phyloP scores from a whole-genome alignment of 2,329 filamentous ascomycete species.

The Aspergillus calidoustus region DNA sequence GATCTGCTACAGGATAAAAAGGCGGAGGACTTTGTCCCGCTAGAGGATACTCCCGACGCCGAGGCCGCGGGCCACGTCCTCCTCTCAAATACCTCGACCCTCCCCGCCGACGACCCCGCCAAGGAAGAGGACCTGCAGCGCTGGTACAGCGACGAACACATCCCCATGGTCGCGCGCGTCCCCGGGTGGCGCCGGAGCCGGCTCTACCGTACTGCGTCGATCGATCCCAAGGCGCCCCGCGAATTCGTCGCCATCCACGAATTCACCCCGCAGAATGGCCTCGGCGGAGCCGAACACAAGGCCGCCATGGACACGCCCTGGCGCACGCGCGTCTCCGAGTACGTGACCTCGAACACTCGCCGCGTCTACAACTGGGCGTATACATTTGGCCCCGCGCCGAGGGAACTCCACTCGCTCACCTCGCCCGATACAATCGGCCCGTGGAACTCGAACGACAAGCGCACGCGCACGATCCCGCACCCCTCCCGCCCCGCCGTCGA shows the following conservation, averaged over 20 bases:
- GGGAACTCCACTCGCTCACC: constrained; percentile 65
- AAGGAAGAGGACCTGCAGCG: constrained; percentile 61
- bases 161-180: constrained; percentile 71
- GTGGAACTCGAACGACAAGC: constrained; percentile 61
- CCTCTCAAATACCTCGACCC: constrained; percentile 63
- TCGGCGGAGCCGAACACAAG: constrained; percentile 67
- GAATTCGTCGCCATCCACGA: constrained; percentile 74
- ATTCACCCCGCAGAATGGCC: constrained; percentile 68
- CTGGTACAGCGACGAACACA: constrained; percentile 79
- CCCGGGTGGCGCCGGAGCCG: constrained; percentile 80
- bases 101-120: constrained; percentile 62
- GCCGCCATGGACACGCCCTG: constrained; percentile 67
- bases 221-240: constrained; percentile 61
- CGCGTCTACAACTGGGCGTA: constrained; percentile 75
- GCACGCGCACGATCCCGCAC: constrained; percentile 57
- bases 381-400: constrained; percentile 74
- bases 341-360: constrained; percentile 61
- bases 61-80: constrained; percentile 65
- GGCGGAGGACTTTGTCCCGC: constrained; percentile 60
- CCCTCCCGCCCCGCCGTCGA: constrained; percentile 59
- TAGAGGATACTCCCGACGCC: constrained; percentile 64
- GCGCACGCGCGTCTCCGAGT: constrained; percentile 61
- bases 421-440: constrained; percentile 53
- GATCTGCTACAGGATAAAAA: constrained; percentile 65
- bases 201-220: constrained; percentile 68